Conservation (phyloP, 2,329 filamentous ascomycete species). For the Alternaria sp. region DNA sequence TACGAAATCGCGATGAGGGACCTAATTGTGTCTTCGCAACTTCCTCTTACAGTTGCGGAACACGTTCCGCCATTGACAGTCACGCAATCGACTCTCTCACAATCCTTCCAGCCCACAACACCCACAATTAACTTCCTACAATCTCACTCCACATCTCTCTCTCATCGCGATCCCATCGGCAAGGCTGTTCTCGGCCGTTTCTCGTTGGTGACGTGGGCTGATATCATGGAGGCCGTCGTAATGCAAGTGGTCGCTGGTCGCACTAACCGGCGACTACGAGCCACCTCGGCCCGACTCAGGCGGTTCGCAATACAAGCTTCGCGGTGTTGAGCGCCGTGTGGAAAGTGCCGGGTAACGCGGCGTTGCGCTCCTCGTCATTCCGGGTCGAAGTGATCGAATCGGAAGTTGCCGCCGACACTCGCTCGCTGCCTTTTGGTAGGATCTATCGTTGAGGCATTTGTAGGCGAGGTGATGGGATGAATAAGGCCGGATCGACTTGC, state of each 20-base stretch:
- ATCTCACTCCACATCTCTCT: not conserved
- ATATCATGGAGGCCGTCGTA: not conserved
- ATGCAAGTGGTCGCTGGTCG: not conserved
- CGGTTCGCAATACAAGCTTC: not conserved
- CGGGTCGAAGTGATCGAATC: not conserved
- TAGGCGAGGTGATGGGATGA: not conserved
- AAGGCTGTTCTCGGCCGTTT: not conserved
- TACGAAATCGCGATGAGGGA: not conserved
- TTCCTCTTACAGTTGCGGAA: not conserved
- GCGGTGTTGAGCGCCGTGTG: not conserved
- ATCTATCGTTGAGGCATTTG: not conserved
- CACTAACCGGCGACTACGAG: conserved; percentile 1
- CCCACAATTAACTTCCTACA: not conserved
- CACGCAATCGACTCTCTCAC: not conserved
- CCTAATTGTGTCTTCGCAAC: not conserved
- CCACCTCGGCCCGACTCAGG: not conserved
- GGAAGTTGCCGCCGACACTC: not conserved
- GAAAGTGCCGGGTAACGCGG: not conserved
- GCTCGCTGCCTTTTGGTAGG: not conserved
- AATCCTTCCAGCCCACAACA: not conserved
- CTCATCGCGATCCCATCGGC: not conserved
- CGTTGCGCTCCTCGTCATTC: not conserved
- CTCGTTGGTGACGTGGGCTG: not conserved
- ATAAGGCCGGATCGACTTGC: not conserved
- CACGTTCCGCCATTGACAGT: not conserved